Evolutionary conservation across 1,284 basidiomycete genomes (phyloP).

Genomic region (Albatrellus sp.): DNA sequence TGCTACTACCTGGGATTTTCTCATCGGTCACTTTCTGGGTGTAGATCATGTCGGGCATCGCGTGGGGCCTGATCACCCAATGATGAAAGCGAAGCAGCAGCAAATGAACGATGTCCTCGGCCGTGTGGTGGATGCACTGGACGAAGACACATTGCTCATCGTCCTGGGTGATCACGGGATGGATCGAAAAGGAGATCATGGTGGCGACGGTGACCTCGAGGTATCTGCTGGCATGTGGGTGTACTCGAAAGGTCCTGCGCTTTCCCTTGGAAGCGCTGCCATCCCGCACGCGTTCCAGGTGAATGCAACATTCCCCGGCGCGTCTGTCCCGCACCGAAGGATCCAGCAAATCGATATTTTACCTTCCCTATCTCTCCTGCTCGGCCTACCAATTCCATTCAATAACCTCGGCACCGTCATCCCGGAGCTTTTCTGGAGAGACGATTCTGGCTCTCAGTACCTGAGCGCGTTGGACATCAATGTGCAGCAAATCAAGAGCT

Average conservation of each 20-base stretch:
- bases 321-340: constrained; percentile 42
- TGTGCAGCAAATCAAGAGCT: constrained; percentile 65
- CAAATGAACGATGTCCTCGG: constrained; percentile 82
- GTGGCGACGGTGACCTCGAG: constrained; percentile 83
- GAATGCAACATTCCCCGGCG: constrained; percentile 50
- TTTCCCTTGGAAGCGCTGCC: constrained; percentile 22
- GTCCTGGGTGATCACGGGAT: constrained; percentile 97
- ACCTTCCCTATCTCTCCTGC: constrained; percentile 80
- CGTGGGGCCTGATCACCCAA: constrained; percentile 79
- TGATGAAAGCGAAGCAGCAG: constrained; percentile 75
- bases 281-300: constrained; percentile 40
- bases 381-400: constrained; percentile 90
- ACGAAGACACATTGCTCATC: constrained; percentile 81
- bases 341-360: constrained; percentile 94
- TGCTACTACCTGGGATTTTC: constrained; percentile 63
- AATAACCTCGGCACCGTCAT: constrained; percentile 90
- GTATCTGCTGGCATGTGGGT: constrained; percentile 85
- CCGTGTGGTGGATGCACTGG: constrained; percentile 53
- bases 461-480: constrained; percentile 62
- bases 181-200: constrained; percentile 92
- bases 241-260: constrained; percentile 60
- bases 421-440: constrained; percentile 71
- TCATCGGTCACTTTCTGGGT: constrained; percentile 93
- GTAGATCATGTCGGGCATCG: constrained; percentile 97
- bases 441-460: constrained; percentile 15